Evolutionary conservation across 306 rosid species (phyloP), one percentile per base, ranked within the genome.

Genomic region (Rosa persica): DNA sequence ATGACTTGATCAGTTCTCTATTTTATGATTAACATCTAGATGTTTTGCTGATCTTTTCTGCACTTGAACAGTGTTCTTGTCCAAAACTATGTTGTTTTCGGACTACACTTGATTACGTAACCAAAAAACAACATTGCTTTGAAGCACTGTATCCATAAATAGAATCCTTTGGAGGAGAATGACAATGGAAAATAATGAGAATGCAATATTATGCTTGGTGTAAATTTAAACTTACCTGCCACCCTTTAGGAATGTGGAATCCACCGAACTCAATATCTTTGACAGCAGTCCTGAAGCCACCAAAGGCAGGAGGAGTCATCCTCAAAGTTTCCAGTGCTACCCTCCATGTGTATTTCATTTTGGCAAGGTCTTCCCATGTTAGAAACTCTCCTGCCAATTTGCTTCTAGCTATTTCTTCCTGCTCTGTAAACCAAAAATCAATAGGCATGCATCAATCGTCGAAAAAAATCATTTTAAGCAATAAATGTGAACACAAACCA

Each of bases 341-440:
- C 81, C 81, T 85, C 93, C 98, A 91, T 30, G 96, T 90, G 89
- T 84, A 88, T 88, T 90, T 93, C 98, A 90, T 93, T 84, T 90
- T 87, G 69, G 85, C 64, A 70, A 91, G 86, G 86, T 93, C 97
- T 84, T 89, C 88, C 95, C 93, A 91, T 0, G 87, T 91, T 46
- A 93, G 85, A 16, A 83, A 23, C 75, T 89, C 90, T 55, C 91
- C 89, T 2, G 78, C 30, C 17, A 12, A 15, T 89, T 93, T 90
- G 81, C 81, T 78, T 85, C 72, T 78, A 23, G 81, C 88, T 82
- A 89, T 91, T 78, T 87, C 91, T 85, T 90, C 88, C 8, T 91
- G 90, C 74, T 93, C 98, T 93, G 85, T 57, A 87, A 49, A 75
- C 48, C 81, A 75, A n/a, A 55, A 27, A 15, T 47, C 17, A 42